Percentiles rank a stretch among this genome's conserved stretches.
Conservation (phyloP, 768 basidiomycete genomes). For the Sistotremastrum niveocremeum region DNA sequence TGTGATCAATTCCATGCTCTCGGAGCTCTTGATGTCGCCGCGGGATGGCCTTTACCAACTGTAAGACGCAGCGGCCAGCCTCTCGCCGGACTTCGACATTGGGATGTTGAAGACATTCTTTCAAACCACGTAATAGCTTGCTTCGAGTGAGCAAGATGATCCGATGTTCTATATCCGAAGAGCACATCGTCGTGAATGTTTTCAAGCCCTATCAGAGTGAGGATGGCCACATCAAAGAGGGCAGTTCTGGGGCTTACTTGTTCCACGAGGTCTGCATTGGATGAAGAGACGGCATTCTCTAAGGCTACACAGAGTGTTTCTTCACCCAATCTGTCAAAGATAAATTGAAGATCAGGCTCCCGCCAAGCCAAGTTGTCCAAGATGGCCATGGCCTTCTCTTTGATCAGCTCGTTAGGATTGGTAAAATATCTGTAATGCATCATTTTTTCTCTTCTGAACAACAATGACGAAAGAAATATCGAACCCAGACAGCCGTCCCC, state of each 20-base stretch:
- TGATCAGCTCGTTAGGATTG: conserved; percentile 39
- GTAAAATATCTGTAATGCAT: neutral
- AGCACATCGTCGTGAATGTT: conserved; percentile 55
- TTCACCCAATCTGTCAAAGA: conserved; percentile 40
- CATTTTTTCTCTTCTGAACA: neutral
- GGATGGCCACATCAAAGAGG: neutral
- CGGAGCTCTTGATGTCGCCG: conserved; percentile 24
- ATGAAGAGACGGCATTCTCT: conserved; percentile 33
- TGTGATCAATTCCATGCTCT: conserved; percentile 32
- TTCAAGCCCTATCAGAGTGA: conserved; percentile 32
- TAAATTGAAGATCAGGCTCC: conserved; percentile 47
- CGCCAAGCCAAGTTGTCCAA: conserved; percentile 54
- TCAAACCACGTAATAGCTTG: conserved; percentile 38
- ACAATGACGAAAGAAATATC: conserved; percentile 11
- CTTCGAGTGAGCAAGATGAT: conserved; percentile 37
- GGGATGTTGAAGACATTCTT: conserved; percentile 44
- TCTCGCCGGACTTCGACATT: conserved; percentile 46
- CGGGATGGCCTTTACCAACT: conserved; percentile 34
- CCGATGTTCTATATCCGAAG: conserved; percentile 39
- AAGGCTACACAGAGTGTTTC: conserved; percentile 33
- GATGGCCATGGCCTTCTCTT: conserved; percentile 61
- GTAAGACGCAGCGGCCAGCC: conserved; percentile 43
- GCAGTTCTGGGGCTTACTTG: conserved; percentile 25
- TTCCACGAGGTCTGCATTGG: conserved; percentile 38
- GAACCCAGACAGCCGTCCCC: conserved; percentile 45